Conservation (phyloP, 2,329 filamentous ascomycete genomes). For the Cladobotryum protrusum region DNA sequence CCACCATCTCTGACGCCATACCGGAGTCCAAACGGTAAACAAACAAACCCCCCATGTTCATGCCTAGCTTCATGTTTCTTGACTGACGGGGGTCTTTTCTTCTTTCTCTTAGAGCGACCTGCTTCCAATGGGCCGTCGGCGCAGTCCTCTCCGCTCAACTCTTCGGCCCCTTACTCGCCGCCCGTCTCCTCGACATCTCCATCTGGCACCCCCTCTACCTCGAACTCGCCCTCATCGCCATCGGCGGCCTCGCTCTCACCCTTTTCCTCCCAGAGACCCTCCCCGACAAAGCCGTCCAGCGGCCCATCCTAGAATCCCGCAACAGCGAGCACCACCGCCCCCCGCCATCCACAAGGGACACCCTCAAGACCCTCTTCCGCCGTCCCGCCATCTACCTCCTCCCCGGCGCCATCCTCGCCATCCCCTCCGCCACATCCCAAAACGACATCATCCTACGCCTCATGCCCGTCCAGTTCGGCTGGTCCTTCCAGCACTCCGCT, state of each 20-base stretch:
- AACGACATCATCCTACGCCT: slow-evolving; percentile 18
- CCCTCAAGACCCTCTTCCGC: slow-evolving; percentile 14
- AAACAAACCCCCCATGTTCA: too few relatives aligned
- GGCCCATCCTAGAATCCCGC: neutral
- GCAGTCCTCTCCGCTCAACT: slow-evolving; percentile 18
- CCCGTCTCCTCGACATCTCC: slow-evolving; percentile 12
- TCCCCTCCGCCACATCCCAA: slow-evolving; percentile 18
- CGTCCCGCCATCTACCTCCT: slow-evolving; percentile 18
- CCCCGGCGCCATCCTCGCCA: slow-evolving; percentile 18
- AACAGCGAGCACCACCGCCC: neutral
- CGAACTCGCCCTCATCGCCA: slow-evolving; percentile 15
- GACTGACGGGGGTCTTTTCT: too few relatives aligned
- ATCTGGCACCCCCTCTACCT: slow-evolving; percentile 18
- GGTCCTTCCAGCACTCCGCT: slow-evolving; percentile 17
- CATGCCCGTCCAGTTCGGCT: slow-evolving; percentile 22
- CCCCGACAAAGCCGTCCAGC: neutral
- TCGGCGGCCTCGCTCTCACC: slow-evolving; percentile 14
- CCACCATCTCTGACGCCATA: slow-evolving; percentile 19
- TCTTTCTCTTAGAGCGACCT: slow-evolving; percentile 15
- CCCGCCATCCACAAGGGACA: neutral
- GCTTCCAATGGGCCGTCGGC: slow-evolving; percentile 20
- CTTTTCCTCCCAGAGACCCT: slow-evolving; percentile 19
- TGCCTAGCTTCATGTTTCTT: neutral
- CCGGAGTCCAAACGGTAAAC: slow-evolving; percentile 14
- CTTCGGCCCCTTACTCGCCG: slow-evolving; percentile 16